A percentile compares a stretch with the other conserved stretches of the same genome.
Conservation (phyloP, 2,329 filamentous ascomycete genomes). For the Cytospora piceicola region DNA sequence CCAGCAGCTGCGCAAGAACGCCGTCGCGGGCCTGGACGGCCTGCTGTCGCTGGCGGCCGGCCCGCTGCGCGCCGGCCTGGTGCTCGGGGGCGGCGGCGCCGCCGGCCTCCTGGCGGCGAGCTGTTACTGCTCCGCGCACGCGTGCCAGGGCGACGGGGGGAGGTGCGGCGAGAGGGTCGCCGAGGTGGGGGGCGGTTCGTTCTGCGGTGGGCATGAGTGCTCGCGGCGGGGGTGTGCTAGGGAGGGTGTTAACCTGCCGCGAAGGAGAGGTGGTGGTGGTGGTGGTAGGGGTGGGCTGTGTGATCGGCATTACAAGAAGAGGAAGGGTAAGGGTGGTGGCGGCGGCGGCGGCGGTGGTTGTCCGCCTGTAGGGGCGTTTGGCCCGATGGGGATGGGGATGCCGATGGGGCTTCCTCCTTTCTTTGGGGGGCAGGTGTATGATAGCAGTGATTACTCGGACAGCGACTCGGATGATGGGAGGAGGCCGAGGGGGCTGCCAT, state of each 20-base stretch:
- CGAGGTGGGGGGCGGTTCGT: constrained; percentile 4
- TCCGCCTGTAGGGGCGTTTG: background rate
- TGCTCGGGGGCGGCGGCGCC: background rate
- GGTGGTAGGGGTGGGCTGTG: constrained; percentile 3
- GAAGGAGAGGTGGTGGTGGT: background rate
- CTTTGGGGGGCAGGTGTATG: constrained; percentile 10
- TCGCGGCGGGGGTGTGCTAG: constrained; percentile 11
- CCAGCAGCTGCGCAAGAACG: constrained; percentile 25
- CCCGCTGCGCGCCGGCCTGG: constrained; percentile 3
- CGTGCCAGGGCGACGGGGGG: constrained; percentile 23
- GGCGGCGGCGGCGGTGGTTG: background rate
- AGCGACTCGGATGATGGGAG: constrained; percentile 15
- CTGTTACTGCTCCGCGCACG: constrained; percentile 26
- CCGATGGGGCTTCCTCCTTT: constrained; percentile 13
- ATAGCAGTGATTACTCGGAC: constrained; percentile 16
- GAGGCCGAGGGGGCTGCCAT: constrained; percentile 13
- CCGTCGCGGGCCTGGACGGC: constrained; percentile 15
- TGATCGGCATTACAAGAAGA: constrained; percentile 19
- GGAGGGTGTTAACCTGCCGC: constrained; percentile 6
- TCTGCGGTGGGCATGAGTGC: constrained; percentile 24
- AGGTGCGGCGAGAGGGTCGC: constrained; percentile 15
- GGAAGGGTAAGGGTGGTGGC: background rate
- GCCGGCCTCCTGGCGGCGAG: background rate
- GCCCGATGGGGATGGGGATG: constrained; percentile 5
- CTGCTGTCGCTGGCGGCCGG: background rate